A percentile compares a stretch with the other conserved stretches of the same genome.
These are phyloP conservation scores for Gynandropsis gynandra DNA, from an alignment of 345 rosid genomes.

Conservation along the genomic window DNA sequence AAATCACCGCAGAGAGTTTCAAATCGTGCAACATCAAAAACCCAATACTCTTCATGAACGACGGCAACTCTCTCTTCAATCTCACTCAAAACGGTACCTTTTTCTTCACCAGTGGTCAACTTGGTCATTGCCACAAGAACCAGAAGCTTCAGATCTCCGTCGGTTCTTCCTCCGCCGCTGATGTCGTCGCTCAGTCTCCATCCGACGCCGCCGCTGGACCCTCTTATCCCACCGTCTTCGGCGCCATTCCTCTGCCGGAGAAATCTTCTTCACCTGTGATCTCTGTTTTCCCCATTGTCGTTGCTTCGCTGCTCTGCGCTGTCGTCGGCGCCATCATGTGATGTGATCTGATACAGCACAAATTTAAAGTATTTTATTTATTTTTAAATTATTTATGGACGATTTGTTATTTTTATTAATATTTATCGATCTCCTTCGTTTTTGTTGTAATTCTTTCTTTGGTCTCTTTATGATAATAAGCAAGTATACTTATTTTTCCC, in stretches of 20 bases:
- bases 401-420: no score
- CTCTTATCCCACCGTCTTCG: conserved; percentile 60
- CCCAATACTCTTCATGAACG: conserved; percentile 77
- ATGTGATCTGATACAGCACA: conserved; percentile 1
- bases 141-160: conserved; percentile 75
- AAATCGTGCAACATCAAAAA: conserved; percentile 67
- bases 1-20: conserved; percentile 53
- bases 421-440: no score
- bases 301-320: conserved; percentile 37
- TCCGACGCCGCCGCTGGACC: conserved; percentile 48
- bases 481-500: no score
- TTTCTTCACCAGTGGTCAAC: conserved; percentile 75
- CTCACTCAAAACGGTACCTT: conserved; percentile 52
- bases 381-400: no score
- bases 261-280: conserved; percentile 32
- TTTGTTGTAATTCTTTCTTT: no score
- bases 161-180: conserved; percentile 41
- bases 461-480: no score
- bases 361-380: no score
- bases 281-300: conserved; percentile 29
- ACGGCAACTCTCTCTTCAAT: conserved; percentile 93
- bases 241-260: conserved; percentile 57
- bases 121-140: conserved; percentile 76
- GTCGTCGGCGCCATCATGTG: conserved; percentile 34
- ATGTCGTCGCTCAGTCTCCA: conserved; percentile 43